phyloP scores from a whole-genome alignment of 2,329 filamentous ascomycete genomes.

The Aspergillus versicolor region DNA sequence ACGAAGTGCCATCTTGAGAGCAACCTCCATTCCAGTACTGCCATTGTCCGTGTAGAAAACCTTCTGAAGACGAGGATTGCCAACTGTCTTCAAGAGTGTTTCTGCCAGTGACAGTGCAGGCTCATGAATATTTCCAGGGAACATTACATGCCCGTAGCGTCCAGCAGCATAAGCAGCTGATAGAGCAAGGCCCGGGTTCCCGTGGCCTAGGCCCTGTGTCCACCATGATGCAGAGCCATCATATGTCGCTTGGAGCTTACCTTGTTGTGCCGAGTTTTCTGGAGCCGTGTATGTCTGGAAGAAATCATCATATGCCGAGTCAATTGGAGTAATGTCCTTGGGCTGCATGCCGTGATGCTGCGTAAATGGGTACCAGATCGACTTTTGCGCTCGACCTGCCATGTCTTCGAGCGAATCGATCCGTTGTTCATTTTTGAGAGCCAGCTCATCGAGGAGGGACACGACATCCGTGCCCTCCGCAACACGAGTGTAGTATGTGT shows the following conservation, averaged over 20 bases:
- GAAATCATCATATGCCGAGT: conserved; percentile 75
- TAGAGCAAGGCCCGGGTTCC: conserved; percentile 68
- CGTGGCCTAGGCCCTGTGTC: conserved; percentile 84
- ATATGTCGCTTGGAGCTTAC: conserved; percentile 64
- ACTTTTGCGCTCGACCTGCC: conserved; percentile 58
- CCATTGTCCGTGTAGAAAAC: conserved; percentile 85
- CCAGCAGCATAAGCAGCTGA: conserved; percentile 79
- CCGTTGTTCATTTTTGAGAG: conserved; percentile 55
- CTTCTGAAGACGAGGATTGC: conserved; percentile 65
- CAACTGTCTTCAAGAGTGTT: conserved; percentile 57
- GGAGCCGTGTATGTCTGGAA: conserved; percentile 63
- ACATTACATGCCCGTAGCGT: conserved; percentile 86
- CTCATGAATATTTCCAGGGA: conserved; percentile 75
- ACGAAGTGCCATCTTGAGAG: conserved; percentile 78
- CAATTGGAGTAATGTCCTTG: conserved; percentile 69
- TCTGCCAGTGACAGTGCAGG: conserved; percentile 71
- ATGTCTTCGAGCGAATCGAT: conserved; percentile 62
- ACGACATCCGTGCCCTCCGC: conserved; percentile 42
- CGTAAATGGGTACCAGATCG: conserved; percentile 86
- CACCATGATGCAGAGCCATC: conserved; percentile 89
- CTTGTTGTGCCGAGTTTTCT: conserved; percentile 17
- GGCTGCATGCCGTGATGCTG: conserved; percentile 67
- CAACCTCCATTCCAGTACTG: conserved; percentile 80
- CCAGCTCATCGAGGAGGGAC: conserved; percentile 53
- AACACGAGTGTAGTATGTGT: conserved; percentile 60